These are phyloP conservation scores for Grosmannia clavigera DNA, from an alignment of 2,329 filamentous ascomycete genomes.

Conservation along the genomic window DNA sequence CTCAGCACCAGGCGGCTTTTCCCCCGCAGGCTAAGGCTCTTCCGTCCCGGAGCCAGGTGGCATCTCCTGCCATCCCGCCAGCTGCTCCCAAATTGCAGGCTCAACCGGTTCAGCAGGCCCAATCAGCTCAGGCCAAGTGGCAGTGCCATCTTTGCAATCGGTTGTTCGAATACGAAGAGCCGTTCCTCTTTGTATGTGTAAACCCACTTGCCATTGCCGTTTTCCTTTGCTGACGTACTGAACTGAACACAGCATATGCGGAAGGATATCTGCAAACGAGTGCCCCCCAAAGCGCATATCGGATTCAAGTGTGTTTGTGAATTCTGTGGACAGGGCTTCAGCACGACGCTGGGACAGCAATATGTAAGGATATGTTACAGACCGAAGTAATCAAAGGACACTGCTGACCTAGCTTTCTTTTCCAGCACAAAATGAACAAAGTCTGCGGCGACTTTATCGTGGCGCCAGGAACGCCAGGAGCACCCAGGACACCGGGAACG, in stretches of 20 bases:
- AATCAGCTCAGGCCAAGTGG: not conserved
- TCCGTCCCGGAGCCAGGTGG: not conserved
- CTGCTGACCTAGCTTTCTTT: not conserved
- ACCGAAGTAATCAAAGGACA: not conserved
- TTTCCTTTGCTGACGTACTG: not conserved
- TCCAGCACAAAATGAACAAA: slow-evolving; percentile 26
- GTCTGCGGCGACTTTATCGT: slow-evolving; percentile 30
- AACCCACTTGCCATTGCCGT: not conserved
- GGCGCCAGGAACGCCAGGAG: not conserved
- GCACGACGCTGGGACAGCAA: slow-evolving; percentile 25
- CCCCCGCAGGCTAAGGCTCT: not conserved
- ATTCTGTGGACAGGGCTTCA: slow-evolving; percentile 34
- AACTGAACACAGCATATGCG: slow-evolving; percentile 20
- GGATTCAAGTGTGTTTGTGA: slow-evolving; percentile 28
- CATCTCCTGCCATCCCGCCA: not conserved
- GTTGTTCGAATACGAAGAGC: slow-evolving; percentile 20
- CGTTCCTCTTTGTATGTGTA: slow-evolving; percentile 21
- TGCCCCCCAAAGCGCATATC: slow-evolving; percentile 11
- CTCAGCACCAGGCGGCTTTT: not conserved
- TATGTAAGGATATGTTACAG: slow-evolving; percentile 22
- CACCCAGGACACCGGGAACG: not conserved
- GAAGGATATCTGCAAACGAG: slow-evolving; percentile 21
- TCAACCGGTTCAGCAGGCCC: not conserved
- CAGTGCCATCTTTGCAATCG: slow-evolving; percentile 21
- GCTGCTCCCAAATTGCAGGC: not conserved